Evolutionary conservation across 1,284 basidiomycete genomes (phyloP).

Genomic region (Phellopilus nigrolimitatus): DNA sequence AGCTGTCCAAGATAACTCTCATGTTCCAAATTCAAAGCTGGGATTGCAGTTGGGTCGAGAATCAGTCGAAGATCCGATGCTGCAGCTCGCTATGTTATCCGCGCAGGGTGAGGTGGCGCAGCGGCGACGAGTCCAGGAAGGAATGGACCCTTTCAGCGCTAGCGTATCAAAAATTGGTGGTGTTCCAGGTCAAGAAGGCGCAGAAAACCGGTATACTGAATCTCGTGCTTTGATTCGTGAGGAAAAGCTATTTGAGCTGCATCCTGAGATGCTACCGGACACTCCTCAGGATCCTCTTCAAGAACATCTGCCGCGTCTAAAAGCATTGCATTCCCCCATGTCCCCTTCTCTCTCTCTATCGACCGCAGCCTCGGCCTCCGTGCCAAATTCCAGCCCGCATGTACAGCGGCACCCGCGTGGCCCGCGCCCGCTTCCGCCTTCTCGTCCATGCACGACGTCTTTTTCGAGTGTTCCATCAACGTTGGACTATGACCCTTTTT

Average conservation of each 20-base stretch:
- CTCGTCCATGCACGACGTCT: background rate
- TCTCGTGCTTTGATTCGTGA: too few relatives aligned
- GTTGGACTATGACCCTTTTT: too few relatives aligned
- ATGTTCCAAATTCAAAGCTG: too few relatives aligned
- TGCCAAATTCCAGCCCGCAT: background rate
- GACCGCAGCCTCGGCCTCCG: background rate
- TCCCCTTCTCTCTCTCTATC: background rate
- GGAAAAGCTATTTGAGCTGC: too few relatives aligned
- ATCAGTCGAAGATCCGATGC: background rate
- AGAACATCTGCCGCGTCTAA: background rate
- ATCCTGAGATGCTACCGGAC: background rate
- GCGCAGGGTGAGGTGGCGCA: background rate
- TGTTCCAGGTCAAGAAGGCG: background rate
- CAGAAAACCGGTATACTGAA: too few relatives aligned
- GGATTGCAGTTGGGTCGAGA: too few relatives aligned
- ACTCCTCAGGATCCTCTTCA: background rate
- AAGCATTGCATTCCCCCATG: too few relatives aligned
- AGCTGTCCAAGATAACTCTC: too few relatives aligned
- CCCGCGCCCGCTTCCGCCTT: background rate
- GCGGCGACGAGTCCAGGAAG: background rate
- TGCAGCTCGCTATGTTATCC: background rate
- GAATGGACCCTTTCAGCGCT: background rate
- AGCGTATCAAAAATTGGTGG: background rate
- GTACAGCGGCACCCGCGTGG: conserved; percentile 1
- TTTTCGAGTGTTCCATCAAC: too few relatives aligned